phyloP scores from a whole-genome alignment of 2,329 filamentous ascomycete species.

The Clarireedia monteithiana region DNA sequence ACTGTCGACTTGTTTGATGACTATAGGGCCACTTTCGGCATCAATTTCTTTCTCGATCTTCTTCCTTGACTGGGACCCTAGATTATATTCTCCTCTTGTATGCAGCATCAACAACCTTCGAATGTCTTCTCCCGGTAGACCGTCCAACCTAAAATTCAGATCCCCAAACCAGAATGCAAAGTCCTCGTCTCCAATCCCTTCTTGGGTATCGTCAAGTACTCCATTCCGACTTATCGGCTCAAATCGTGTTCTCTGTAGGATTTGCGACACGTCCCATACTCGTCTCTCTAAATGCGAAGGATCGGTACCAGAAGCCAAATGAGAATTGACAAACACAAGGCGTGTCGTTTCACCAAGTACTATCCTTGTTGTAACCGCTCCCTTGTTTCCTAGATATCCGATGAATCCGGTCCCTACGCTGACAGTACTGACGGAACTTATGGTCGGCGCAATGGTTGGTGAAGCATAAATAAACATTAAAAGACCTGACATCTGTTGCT shows the following conservation, averaged over 20 bases:
- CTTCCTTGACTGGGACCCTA: constrained; percentile 34
- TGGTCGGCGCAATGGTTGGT: constrained; percentile 61
- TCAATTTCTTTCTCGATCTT: constrained; percentile 30
- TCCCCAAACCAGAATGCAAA: constrained; percentile 96
- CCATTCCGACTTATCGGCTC: constrained; percentile 61
- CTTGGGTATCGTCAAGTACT: constrained; percentile 55
- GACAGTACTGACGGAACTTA: constrained; percentile 75
- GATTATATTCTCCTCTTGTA: constrained; percentile 67
- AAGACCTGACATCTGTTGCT: constrained; percentile 81
- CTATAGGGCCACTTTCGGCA: constrained; percentile 43
- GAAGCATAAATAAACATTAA: constrained; percentile 81
- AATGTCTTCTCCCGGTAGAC: constrained; percentile 84
- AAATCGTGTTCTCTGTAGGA: constrained; percentile 69
- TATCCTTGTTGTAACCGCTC: constrained; percentile 73
- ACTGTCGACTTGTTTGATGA: constrained; percentile 34
- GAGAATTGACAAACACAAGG: constrained; percentile 84
- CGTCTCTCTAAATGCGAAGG: constrained; percentile 69
- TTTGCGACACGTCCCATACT: constrained; percentile 79
- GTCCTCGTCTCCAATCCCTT: constrained; percentile 80
- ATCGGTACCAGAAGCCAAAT: constrained; percentile 82
- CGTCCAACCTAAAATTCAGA: constrained; percentile 86
- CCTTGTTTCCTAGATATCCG: constrained; percentile 95
- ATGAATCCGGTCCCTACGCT: constrained; percentile 83
- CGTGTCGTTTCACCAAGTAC: constrained; percentile 85
- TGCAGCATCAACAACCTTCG: constrained; percentile 76